These are phyloP conservation scores for Haematococcus lacustris DNA, from an alignment of 139 green algal genomes.

Conservation along the genomic window DNA sequence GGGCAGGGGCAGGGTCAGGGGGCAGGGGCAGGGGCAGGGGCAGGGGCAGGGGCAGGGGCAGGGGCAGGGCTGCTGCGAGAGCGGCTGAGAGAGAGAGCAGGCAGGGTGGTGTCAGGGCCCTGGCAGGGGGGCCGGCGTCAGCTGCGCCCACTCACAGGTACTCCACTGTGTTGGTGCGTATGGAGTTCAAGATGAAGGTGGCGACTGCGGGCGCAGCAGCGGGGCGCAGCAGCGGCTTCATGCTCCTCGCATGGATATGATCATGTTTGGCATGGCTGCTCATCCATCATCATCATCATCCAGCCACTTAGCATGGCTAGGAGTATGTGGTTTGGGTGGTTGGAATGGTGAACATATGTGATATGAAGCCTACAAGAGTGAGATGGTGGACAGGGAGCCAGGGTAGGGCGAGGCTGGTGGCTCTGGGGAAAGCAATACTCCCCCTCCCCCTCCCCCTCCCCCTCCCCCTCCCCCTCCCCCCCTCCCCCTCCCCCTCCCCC, in stretches of 20 bases:
- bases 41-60: too few relatives aligned
- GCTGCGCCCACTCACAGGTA: constrained; percentile 10
- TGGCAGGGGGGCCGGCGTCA: too few relatives aligned
- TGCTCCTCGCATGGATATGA: not conserved
- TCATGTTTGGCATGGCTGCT: not conserved
- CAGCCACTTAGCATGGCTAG: not conserved
- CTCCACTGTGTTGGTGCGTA: constrained; percentile 23
- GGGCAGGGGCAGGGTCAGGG: too few relatives aligned
- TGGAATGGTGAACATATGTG: not conserved
- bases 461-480: not conserved
- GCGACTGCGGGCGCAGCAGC: constrained; percentile 27
- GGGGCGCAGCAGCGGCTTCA: too few relatives aligned
- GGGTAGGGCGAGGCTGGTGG: not conserved
- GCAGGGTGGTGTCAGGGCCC: too few relatives aligned
- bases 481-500: not conserved
- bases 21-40: too few relatives aligned
- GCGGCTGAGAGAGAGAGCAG: too few relatives aligned
- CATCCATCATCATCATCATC: not conserved
- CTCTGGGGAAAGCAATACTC: not conserved
- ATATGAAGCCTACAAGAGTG: too few relatives aligned
- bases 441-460: not conserved
- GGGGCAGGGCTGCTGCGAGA: too few relatives aligned
- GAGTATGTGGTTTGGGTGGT: not conserved
- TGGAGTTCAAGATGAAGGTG: constrained; percentile 55
- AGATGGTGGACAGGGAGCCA: not conserved